Percentiles rank a stretch among this genome's conserved stretches.
Conservation (phyloP, 2,329 filamentous ascomycete species). For the Alternaria ethzedia region DNA sequence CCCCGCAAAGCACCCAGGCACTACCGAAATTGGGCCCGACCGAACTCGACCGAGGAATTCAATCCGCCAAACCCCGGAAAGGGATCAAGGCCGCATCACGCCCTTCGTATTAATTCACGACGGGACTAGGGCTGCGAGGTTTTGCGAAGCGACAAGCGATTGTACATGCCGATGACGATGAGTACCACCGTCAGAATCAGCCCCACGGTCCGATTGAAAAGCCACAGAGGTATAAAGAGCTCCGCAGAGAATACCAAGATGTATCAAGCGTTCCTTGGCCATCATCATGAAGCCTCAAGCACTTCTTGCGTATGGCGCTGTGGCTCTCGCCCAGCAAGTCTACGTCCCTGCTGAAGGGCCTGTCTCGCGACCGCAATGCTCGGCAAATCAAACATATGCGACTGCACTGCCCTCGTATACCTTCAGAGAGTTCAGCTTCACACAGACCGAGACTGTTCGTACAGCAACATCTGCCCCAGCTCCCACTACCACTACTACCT, state of each 20-base stretch:
- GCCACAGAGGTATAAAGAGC: neutral
- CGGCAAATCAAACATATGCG: conserved; percentile 28
- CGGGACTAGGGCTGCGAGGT: neutral
- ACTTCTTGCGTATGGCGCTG: conserved; percentile 10
- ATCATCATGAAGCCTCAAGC: conserved; percentile 21
- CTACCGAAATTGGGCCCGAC: conserved; percentile 2
- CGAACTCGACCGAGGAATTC: neutral
- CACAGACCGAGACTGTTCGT: conserved; percentile 49
- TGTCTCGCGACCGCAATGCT: conserved; percentile 36
- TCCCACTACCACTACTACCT: conserved; percentile 43
- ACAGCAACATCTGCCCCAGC: conserved; percentile 46
- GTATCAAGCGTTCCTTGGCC: neutral
- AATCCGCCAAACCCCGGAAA: neutral
- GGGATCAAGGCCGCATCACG: neutral
- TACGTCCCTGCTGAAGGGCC: conserved; percentile 42
- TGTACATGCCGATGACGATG: conserved; percentile 1
- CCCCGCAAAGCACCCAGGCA: conserved; percentile 2
- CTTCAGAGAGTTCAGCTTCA: conserved; percentile 45
- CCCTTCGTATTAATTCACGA: neutral
- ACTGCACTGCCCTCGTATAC: conserved; percentile 38
- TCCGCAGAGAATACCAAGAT: neutral
- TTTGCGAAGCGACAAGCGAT: neutral
- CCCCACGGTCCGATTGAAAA: neutral
- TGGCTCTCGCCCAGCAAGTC: conserved; percentile 43
- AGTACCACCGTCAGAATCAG: neutral